Base-by-base conservation (phyloP, 208 protist genomes). In the Wallacemonas sp. region DNA sequence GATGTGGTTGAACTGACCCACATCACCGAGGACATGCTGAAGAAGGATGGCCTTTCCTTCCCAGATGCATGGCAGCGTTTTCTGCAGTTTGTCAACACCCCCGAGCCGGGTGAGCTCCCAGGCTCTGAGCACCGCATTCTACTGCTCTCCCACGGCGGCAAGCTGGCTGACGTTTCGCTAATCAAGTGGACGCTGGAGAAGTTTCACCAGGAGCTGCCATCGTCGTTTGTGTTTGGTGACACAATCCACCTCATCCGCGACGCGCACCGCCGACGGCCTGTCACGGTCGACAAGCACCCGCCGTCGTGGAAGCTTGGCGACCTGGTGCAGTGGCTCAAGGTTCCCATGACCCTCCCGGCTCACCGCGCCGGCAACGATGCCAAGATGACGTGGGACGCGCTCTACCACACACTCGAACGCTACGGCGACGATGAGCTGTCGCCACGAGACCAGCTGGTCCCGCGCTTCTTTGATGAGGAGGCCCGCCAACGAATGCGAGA, bases 311-410 rank as follows among this genome's bases (percentile, higher is more conserved):
- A 82, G 62, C 69, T 94, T 11, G 43, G 14, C 14, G 92, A 94
- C 36, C 57, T 96, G 23, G 84, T 92, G 32, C 81, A 88, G 74
- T 96, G 92, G 92, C 68, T 96, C n/a, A 83, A 83, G 58, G 86
- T 94, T 34, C 74, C 83, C 1, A 75, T 76, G 2, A 88, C 83
- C 11, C 61, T 93, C 1, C 79, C 87, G 0, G 90, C 84, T 8
- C 92, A 96, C 68, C 83, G 87, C 2, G 92, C 92, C 0, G 85
- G 85, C 41, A 94, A 93, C 60, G 92, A 96, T 54, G 92, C 92
- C 8, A 88, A 87, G 23, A 91, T 94, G 84, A 96, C 92, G 23
- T 96, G 88, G 87, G 92, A 96, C 65, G 87, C 82, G 9, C 69
- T 95, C 19, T 90, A 92, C 61, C 88, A 96, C 73, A 96, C 92